Percentiles rank a stretch among this genome's conserved stretches.
Evolutionary conservation across 2,329 filamentous ascomycete species (phyloP).

Genomic region (Phialemonium atrogriseum): DNA sequence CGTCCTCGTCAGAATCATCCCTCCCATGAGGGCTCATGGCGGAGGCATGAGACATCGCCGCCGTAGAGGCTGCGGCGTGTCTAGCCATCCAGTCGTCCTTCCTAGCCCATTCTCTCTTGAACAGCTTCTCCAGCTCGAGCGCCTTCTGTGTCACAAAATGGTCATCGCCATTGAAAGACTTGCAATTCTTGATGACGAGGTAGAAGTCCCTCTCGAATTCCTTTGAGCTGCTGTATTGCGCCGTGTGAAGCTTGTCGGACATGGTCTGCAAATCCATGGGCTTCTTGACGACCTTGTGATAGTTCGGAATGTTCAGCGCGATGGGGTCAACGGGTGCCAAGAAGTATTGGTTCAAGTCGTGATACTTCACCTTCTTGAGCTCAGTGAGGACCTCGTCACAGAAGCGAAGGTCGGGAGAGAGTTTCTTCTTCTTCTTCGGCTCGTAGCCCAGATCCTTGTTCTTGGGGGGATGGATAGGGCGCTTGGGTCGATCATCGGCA

Average conservation of each 20-base stretch:
- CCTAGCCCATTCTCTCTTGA: conserved; percentile 65
- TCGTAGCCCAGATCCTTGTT: conserved; percentile 86
- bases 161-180: conserved; percentile 72
- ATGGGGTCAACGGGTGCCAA: conserved; percentile 83
- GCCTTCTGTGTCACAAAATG: conserved; percentile 69
- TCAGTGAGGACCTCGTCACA: conserved; percentile 76
- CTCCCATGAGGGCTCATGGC: conserved; percentile 59
- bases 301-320: conserved; percentile 85
- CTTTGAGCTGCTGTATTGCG: conserved; percentile 72
- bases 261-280: conserved; percentile 94
- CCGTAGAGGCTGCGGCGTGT: conserved; percentile 45
- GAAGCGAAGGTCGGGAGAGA: conserved; percentile 82
- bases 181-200: conserved; percentile 83
- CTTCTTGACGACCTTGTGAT: conserved; percentile 89
- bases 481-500: conserved; percentile 76
- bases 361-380: conserved; percentile 66
- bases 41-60: conserved; percentile 43
- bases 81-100: conserved; percentile 76
- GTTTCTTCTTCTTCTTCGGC: conserved; percentile 90
- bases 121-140: conserved; percentile 64
- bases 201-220: conserved; percentile 80
- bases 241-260: conserved; percentile 63
- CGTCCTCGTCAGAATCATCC: conserved; percentile 66
- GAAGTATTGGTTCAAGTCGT: conserved; percentile 63
- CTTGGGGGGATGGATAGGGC: conserved; percentile 86